phyloP scores from a whole-genome alignment of 768 basidiomycete genomes.

The Auricularia heimuer region DNA sequence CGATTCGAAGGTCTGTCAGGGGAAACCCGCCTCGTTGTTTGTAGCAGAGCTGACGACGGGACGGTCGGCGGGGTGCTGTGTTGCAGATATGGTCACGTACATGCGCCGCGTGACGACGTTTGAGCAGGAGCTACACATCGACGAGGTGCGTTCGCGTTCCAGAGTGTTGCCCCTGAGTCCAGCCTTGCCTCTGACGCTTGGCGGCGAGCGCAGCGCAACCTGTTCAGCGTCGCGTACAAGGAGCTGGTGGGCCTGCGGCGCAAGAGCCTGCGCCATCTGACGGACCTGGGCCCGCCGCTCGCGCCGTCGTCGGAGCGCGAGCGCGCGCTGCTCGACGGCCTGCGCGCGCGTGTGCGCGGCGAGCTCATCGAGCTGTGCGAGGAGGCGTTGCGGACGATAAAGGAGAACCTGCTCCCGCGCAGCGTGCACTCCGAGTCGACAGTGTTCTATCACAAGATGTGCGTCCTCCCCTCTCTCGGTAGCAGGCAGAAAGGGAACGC shows the following conservation, averaged over 20 bases:
- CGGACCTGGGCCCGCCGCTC: slow-evolving; percentile 40
- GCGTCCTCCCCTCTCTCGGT: no score
- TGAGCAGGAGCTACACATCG: slow-evolving; percentile 40
- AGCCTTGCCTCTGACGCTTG: no score
- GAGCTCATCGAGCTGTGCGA: slow-evolving; percentile 42
- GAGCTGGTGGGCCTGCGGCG: neutral
- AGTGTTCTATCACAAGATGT: neutral
- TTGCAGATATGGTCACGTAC: slow-evolving; percentile 36
- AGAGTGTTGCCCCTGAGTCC: neutral
- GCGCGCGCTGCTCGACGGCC: slow-evolving; percentile 37
- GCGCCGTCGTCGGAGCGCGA: slow-evolving; percentile 36
- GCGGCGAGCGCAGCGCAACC: slow-evolving; percentile 28
- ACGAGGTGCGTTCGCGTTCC: slow-evolving; percentile 15
- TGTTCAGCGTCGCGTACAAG: slow-evolving; percentile 37
- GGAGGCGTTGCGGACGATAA: slow-evolving; percentile 34
- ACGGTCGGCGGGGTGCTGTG: neutral
- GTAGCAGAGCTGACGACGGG: neutral
- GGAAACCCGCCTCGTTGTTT: neutral
- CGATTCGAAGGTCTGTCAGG: neutral
- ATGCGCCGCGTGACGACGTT: slow-evolving; percentile 39
- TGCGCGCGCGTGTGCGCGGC: slow-evolving; percentile 38
- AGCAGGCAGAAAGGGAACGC: neutral
- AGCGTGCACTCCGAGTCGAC: neutral
- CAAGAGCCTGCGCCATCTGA: slow-evolving; percentile 17
- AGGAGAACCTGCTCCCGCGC: slow-evolving; percentile 9